phyloP scores from a whole-genome alignment of 1,284 basidiomycete species.

The Sporisorium exsertum region DNA sequence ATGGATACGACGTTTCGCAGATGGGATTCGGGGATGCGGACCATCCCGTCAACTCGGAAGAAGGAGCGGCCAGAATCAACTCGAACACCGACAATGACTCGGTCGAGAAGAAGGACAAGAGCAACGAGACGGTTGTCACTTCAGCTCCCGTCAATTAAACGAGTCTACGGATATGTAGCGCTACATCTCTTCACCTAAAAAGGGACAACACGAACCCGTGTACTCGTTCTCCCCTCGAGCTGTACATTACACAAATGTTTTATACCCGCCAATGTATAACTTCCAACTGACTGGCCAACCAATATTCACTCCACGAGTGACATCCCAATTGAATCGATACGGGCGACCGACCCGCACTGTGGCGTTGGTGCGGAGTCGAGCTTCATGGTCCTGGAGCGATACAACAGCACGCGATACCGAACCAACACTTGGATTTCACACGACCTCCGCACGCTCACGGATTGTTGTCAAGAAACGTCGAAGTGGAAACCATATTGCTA shows the following conservation, averaged over 20 bases:
- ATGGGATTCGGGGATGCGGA: slow-evolving; percentile 51
- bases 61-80: slow-evolving; percentile 27
- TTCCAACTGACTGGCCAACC: not conserved
- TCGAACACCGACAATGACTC: slow-evolving; percentile 22
- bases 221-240: slow-evolving; percentile 1
- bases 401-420: not conserved
- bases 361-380: slow-evolving; percentile 1
- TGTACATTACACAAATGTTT: slow-evolving; percentile 3
- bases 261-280: slow-evolving; percentile 4
- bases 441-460: too few relatives aligned
- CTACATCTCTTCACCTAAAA: not conserved
- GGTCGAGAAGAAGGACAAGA: slow-evolving; percentile 24
- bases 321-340: not conserved
- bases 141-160: slow-evolving; percentile 20
- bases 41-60: slow-evolving; percentile 23
- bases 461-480: not conserved
- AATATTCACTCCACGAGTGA: not conserved
- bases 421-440: not conserved
- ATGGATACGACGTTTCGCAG: slow-evolving; percentile 62
- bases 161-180: not conserved
- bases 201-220: not conserved
- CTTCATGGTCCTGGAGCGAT: not conserved
- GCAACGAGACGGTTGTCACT: slow-evolving; percentile 6
- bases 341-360: too few relatives aligned
- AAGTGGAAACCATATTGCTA: not conserved